Evolutionary conservation across 2,329 filamentous ascomycete genomes (phyloP).

Genomic region (Alternaria sp.): DNA sequence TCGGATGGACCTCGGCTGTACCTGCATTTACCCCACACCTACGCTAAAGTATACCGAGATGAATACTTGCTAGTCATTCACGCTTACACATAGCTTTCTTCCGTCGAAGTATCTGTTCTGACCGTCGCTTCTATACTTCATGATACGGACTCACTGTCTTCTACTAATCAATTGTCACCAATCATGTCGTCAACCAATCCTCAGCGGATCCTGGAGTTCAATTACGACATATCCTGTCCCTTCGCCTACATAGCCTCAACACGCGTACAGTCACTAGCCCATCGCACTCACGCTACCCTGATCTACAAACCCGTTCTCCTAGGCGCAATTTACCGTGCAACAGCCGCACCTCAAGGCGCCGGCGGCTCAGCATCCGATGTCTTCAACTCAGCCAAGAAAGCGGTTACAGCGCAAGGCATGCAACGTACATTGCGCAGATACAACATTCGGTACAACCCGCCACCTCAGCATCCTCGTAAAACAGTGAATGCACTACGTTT

Average conservation of each 20-base stretch:
- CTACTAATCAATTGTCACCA: neutral
- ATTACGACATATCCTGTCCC: slow-evolving; percentile 49
- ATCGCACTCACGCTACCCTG: slow-evolving; percentile 35
- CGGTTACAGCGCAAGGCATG: slow-evolving; percentile 39
- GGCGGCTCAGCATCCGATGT: slow-evolving; percentile 47
- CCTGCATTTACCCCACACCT: slow-evolving; percentile 9
- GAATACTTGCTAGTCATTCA: neutral
- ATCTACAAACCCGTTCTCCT: slow-evolving; percentile 44
- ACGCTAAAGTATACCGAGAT: slow-evolving; percentile 9
- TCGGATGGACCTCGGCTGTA: slow-evolving; percentile 13
- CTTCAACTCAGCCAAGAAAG: slow-evolving; percentile 46
- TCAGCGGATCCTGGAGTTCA: slow-evolving; percentile 32
- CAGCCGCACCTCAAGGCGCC: slow-evolving; percentile 47
- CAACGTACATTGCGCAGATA: slow-evolving; percentile 42
- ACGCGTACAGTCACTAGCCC: slow-evolving; percentile 39
- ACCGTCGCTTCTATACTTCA: neutral
- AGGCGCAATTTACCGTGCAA: slow-evolving; percentile 48
- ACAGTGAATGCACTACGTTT: slow-evolving; percentile 45
- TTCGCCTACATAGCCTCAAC: slow-evolving; percentile 51
- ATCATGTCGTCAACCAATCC: neutral
- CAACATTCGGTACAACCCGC: slow-evolving; percentile 41
- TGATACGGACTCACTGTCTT: rapidly evolving
- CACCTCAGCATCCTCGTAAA: slow-evolving; percentile 44
- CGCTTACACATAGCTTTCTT: neutral
- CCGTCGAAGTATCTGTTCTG: neutral